These are phyloP conservation scores for Exophiala sideris DNA, from an alignment of 2,329 filamentous ascomycete genomes.

Conservation along the genomic window DNA sequence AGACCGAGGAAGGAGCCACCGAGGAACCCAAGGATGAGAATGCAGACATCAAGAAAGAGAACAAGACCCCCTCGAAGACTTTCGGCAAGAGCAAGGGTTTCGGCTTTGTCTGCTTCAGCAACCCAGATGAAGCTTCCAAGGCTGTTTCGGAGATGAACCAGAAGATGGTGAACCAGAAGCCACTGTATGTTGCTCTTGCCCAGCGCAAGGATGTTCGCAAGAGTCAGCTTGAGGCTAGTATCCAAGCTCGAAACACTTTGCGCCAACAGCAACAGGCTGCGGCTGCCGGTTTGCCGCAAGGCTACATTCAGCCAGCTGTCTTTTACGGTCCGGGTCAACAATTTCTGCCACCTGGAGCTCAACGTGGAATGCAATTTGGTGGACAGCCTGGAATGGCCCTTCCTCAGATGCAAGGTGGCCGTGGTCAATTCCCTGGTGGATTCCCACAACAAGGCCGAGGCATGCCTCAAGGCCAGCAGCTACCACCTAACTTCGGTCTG, in stretches of 20 bases:
- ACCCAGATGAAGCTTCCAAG: slow-evolving; percentile 98
- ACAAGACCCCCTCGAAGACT: slow-evolving; percentile 58
- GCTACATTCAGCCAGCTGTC: slow-evolving; percentile 84
- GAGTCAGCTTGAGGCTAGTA: slow-evolving; percentile 97
- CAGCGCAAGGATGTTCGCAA: slow-evolving; percentile 99
- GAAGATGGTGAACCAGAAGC: slow-evolving; percentile 96
- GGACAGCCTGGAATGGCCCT: slow-evolving; percentile 53
- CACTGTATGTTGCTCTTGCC: slow-evolving; percentile 93
- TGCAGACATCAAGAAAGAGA: slow-evolving; percentile 53
- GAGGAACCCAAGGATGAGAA: slow-evolving; percentile 53
- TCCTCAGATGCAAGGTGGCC: slow-evolving; percentile 72
- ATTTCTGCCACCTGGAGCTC: slow-evolving; percentile 38
- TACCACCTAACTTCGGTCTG: slow-evolving; percentile 81
- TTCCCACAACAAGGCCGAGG: slow-evolving; percentile 83
- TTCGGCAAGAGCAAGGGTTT: slow-evolving; percentile 99
- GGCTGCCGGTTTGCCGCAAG: slow-evolving; percentile 76
- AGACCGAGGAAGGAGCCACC: slow-evolving; percentile 47
- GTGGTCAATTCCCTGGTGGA: slow-evolving; percentile 76
- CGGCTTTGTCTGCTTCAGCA: slow-evolving; percentile 99
- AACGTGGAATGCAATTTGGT: slow-evolving; percentile 61
- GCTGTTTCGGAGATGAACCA: slow-evolving; percentile 99
- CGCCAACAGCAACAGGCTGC: slow-evolving; percentile 97
- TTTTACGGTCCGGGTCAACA: slow-evolving; percentile 78
- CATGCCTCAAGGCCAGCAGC: slow-evolving; percentile 74
- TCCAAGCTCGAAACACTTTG: slow-evolving; percentile 97